Evolutionary conservation across 2,329 filamentous ascomycete genomes (phyloP).

Genomic region (Ceratocystis colombiana): DNA sequence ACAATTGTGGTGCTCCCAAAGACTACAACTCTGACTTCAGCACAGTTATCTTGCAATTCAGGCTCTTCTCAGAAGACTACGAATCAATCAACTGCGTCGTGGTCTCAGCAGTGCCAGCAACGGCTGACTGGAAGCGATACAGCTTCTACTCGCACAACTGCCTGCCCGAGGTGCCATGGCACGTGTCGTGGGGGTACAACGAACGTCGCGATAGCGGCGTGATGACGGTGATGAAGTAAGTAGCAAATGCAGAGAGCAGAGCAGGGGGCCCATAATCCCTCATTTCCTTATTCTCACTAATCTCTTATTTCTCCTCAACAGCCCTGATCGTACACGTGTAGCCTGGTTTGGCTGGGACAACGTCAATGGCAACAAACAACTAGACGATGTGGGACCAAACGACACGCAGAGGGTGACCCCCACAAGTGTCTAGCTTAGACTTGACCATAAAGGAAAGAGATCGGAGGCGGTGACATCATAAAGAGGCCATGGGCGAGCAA

Average conservation of each 20-base stretch:
- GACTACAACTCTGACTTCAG: slow-evolving; percentile 22
- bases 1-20: not conserved
- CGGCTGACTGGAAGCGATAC: slow-evolving; percentile 26
- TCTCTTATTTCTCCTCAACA: not conserved
- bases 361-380: slow-evolving; percentile 26
- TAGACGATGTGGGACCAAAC: slow-evolving; percentile 27
- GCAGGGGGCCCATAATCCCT: not conserved
- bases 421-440: not conserved
- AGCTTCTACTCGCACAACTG: slow-evolving; percentile 30
- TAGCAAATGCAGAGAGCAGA: slow-evolving; percentile 1
- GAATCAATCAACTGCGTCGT: slow-evolving; percentile 27
- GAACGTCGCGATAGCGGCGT: slow-evolving; percentile 30
- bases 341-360: slow-evolving; percentile 31
- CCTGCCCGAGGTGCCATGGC: slow-evolving; percentile 28
- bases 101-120: slow-evolving; percentile 17
- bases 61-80: slow-evolving; percentile 13
- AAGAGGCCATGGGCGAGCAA: not conserved
- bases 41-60: slow-evolving; percentile 20
- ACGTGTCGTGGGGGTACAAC: slow-evolving; percentile 32
- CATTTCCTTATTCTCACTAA: not conserved
- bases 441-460: not conserved
- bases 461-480: not conserved
- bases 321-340: slow-evolving; percentile 19
- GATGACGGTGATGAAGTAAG: slow-evolving; percentile 32
- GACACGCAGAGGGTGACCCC: slow-evolving; percentile 21